A percentile compares a stretch with the other conserved stretches of the same genome.
These are phyloP conservation scores for Sporothrix humicola DNA, from an alignment of 2,329 filamentous ascomycete species.

Conservation along the genomic window DNA sequence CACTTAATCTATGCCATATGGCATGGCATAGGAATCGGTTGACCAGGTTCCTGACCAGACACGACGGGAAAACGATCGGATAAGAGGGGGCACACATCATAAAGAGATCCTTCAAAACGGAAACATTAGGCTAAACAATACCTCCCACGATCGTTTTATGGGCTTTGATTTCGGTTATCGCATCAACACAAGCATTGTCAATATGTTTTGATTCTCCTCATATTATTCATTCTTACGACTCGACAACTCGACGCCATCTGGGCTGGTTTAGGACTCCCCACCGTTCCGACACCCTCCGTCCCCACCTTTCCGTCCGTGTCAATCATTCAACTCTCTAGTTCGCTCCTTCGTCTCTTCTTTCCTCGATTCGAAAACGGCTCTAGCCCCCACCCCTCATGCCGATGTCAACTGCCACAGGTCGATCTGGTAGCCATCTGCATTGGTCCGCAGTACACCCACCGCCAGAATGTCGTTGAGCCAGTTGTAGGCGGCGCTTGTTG, in stretches of 20 bases:
- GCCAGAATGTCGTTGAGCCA: conserved; percentile 45
- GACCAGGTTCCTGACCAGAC: conserved; percentile 19
- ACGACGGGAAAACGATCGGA: neutral
- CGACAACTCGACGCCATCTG: neutral
- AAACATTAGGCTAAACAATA: conserved; percentile 26
- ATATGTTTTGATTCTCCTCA: neutral
- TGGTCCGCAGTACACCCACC: conserved; percentile 40
- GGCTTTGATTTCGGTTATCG: neutral
- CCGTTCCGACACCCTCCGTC: neutral
- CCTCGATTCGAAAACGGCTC: no score
- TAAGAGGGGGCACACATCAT: neutral
- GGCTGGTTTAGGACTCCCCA: neutral
- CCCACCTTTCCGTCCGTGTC: no score
- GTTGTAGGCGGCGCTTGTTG: conserved; percentile 42
- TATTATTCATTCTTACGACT: no score
- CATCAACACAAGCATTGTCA: no score
- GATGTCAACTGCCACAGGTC: conserved; percentile 43
- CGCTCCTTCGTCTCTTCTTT: neutral
- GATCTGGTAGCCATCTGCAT: conserved; percentile 38
- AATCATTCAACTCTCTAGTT: neutral
- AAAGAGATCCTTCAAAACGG: neutral
- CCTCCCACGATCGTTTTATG: neutral
- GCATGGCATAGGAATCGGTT: neutral
- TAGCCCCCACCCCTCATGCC: neutral
- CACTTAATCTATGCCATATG: conserved; percentile 15